Conservation (phyloP, 78 protist genomes). For the Dictyostelium citrinum region DNA sequence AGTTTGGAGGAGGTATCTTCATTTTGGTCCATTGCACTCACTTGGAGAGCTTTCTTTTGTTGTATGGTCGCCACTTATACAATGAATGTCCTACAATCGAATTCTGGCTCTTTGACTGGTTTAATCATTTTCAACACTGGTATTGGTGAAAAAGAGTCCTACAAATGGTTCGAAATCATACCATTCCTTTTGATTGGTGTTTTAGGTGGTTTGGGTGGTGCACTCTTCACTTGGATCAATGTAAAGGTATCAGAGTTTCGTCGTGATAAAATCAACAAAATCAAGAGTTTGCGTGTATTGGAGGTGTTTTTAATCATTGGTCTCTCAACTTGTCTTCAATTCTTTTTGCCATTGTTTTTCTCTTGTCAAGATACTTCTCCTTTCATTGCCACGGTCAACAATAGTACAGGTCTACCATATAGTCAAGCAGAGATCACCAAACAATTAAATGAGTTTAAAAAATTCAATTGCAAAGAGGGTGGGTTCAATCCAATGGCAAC, state of each 20-base stretch:
- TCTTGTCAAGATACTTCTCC: neutral
- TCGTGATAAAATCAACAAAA: slow-evolving; percentile 41
- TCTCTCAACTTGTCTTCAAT: slow-evolving; percentile 37
- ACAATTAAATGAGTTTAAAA: neutral
- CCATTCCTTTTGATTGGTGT: slow-evolving; percentile 74
- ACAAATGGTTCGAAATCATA: slow-evolving; percentile 7
- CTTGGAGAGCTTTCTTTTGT: slow-evolving; percentile 92
- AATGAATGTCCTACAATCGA: slow-evolving; percentile 61
- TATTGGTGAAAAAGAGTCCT: neutral
- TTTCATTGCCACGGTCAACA: neutral
- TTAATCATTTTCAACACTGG: slow-evolving; percentile 45
- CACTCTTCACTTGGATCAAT: slow-evolving; percentile 46
- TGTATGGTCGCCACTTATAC: slow-evolving; percentile 85
- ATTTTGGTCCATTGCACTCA: slow-evolving; percentile 86
- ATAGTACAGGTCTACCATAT: too few relatives aligned
- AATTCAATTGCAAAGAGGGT: slow-evolving; percentile 31
- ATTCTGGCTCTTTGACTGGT: neutral
- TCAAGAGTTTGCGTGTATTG: slow-evolving; percentile 55
- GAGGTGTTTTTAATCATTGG: slow-evolving; percentile 58
- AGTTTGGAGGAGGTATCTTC: slow-evolving; percentile 92
- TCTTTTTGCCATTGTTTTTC: slow-evolving; percentile 52
- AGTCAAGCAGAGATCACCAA: too few relatives aligned
- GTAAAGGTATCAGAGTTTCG: slow-evolving; percentile 20
- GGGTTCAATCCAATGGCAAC: slow-evolving; percentile 34
- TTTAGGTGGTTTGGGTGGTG: slow-evolving; percentile 72